These are phyloP conservation scores for Fusarium lateritium DNA, from an alignment of 2,329 filamentous ascomycete species.

Conservation along the genomic window DNA sequence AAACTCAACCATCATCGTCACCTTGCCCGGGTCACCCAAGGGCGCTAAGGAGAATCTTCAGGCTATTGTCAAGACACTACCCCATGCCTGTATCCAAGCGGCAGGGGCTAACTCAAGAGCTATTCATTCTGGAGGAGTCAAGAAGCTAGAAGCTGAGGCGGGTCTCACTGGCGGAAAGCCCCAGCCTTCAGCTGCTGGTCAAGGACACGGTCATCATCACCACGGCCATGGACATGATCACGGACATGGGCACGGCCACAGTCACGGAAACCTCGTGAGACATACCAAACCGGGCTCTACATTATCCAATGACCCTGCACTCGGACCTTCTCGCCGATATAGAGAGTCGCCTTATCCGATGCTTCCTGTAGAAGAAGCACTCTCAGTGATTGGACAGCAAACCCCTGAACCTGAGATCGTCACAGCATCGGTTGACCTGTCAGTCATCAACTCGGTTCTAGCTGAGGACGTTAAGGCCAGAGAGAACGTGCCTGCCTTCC, in stretches of 20 bases:
- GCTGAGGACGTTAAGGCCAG: constrained; percentile 85
- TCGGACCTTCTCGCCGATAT: constrained; percentile 78
- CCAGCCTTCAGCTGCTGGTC: constrained; percentile 52
- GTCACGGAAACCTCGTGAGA: constrained; percentile 76
- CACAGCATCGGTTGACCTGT: constrained; percentile 72
- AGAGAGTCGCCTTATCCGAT: constrained; percentile 93
- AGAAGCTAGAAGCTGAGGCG: constrained; percentile 87
- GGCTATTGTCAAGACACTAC: constrained; percentile 88
- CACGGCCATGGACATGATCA: constrained; percentile 68
- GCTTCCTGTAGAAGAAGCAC: constrained; percentile 86
- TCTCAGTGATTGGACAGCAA: constrained; percentile 79
- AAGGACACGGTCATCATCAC: constrained; percentile 67
- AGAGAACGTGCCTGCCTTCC: constrained; percentile 92
- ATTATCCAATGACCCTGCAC: constrained; percentile 72
- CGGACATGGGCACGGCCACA: constrained; percentile 69
- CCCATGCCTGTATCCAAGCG: constrained; percentile 94
- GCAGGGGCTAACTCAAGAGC: constrained; percentile 84
- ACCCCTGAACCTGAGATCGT: constrained; percentile 75
- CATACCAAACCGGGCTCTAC: constrained; percentile 77
- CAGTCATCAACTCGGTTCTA: constrained; percentile 82
- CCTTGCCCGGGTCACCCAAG: constrained; percentile 94
- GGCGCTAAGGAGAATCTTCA: constrained; percentile 95
- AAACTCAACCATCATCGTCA: constrained; percentile 85
- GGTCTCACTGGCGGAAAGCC: constrained; percentile 65
- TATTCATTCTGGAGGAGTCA: constrained; percentile 84